Evolutionary conservation across 805 yeast genomes (phyloP).

Genomic region (Candida ponderosae): DNA sequence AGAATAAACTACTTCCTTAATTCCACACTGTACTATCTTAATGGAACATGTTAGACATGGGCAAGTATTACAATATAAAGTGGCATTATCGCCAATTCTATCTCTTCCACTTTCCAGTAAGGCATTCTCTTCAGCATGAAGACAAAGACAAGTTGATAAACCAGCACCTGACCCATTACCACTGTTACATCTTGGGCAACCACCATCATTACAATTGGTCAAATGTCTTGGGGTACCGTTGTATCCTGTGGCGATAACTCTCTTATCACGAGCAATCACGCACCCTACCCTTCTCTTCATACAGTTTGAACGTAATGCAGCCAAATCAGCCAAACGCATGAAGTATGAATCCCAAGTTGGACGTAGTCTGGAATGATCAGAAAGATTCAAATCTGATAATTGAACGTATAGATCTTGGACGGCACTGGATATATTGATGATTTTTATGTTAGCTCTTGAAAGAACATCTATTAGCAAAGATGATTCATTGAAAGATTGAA

Average conservation of each 20-base stretch:
- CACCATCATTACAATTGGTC: constrained; percentile 90
- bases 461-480: constrained; percentile 30
- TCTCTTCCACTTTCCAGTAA: constrained; percentile 90
- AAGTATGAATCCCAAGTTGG: constrained; percentile 97
- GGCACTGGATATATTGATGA: constrained; percentile 42
- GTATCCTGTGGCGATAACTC: constrained; percentile 94
- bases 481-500: constrained; percentile 18
- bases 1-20: constrained; percentile 86
- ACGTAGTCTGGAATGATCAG: constrained; percentile 55
- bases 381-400: constrained; percentile 33
- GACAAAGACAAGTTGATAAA: constrained; percentile 79
- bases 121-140: constrained; percentile 98
- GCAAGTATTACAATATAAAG: constrained; percentile 89
- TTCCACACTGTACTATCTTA: constrained; percentile 90
- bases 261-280: constrained; percentile 76
- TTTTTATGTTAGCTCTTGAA: constrained; percentile 44
- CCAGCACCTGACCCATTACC: constrained; percentile 56
- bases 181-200: constrained; percentile 82
- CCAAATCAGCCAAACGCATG: constrained; percentile 88
- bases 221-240: constrained; percentile 94
- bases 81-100: constrained; percentile 56
- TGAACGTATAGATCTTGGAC: constrained; percentile 28
- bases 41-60: constrained; percentile 96
- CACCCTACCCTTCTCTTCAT: constrained; percentile 98
- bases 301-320: constrained; percentile 89